Base-by-base conservation (phyloP, 2,329 filamentous ascomycete species). In the Nigrospora oryzae region DNA sequence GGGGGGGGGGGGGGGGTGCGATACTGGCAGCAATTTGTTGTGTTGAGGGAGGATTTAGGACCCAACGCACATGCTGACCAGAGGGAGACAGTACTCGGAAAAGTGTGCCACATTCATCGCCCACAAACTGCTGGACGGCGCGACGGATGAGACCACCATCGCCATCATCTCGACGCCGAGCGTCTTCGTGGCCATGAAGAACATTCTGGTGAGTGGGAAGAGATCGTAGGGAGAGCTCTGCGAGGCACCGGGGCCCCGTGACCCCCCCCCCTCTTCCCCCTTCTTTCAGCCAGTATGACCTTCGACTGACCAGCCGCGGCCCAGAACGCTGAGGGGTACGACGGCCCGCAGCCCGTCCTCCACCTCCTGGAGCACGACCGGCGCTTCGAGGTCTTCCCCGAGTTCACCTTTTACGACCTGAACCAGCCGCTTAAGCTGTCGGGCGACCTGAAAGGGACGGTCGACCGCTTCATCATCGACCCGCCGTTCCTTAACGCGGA, bases 401-500 rank as follows among this genome's bases (percentile, higher is more conserved):
- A 89, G 51, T 91, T 87, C 57, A 66, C 83, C 32, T 78, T 74
- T 44, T 93, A 91, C 62, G 85, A 93, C 64, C 89, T 84, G 54
- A 70, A 79, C 48, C 66, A 80, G 43, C 85, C 87, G 0, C 66
- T 84, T 30, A 79, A 81, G 53, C 67, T 89, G 14, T 81, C 83
- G 34, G 54, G 76, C 12, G 62, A 74, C 32, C 62, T 89, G 33
- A 86, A 84, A 57, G 78, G 76, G 16, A 68, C 64, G 16, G 77
- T 84, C 39, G 83, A 89, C 62, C 74, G 80, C 44, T 74, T 91
- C 48, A 83, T 90, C 44, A 78, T 77, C 53, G 87, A 93, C 58
- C 87, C 87, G 10, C 87, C 87, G 0, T 91, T 91, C 60, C 69
- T 91, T 33, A 88, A 79, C 60, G 77, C 85, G 49, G 85, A 91